Evolutionary conservation across 495 filamentous ascomycete species (phyloP).

Genomic region (Astrothelium macrocarpum): DNA sequence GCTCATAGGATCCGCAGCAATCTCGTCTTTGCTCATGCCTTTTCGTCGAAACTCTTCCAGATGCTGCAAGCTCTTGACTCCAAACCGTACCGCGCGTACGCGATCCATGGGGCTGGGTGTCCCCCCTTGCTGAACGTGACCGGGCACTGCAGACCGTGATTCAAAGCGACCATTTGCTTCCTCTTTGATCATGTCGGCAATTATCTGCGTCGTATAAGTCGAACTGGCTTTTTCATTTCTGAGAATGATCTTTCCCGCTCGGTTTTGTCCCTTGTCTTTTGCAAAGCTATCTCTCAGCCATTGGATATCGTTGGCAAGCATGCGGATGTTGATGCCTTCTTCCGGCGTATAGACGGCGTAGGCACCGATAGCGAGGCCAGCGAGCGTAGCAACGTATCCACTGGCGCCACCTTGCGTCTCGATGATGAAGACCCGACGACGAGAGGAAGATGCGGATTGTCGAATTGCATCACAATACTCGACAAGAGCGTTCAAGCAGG

Average conservation of each 20-base stretch:
- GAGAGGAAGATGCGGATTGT: constrained; percentile 87
- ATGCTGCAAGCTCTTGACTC: constrained; percentile 84
- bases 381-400: constrained; percentile 87
- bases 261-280: constrained; percentile 77
- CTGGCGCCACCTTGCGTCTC: constrained; percentile 94
- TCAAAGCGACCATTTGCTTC: constrained; percentile 90
- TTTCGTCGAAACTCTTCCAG: constrained; percentile 66
- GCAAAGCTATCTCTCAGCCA: constrained; percentile 80
- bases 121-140: constrained; percentile 94
- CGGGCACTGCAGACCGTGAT: constrained; percentile 83
- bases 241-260: constrained; percentile 87
- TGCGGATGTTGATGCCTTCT: constrained; percentile 87
- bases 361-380: constrained; percentile 80
- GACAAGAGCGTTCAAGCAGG: constrained; percentile 93
- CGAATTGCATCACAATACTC: constrained; percentile 95
- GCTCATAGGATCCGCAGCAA: constrained; percentile 60
- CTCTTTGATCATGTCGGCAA: constrained; percentile 90
- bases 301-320: constrained; percentile 83
- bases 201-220: constrained; percentile 84
- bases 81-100: constrained; percentile 80
- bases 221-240: constrained; percentile 86
- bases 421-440: constrained; percentile 90
- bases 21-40: constrained; percentile 51
- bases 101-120: constrained; percentile 93
- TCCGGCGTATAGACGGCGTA: constrained; percentile 97